Base-by-base conservation (phyloP, 805 yeast genomes). In the Lachancea meyersii region DNA sequence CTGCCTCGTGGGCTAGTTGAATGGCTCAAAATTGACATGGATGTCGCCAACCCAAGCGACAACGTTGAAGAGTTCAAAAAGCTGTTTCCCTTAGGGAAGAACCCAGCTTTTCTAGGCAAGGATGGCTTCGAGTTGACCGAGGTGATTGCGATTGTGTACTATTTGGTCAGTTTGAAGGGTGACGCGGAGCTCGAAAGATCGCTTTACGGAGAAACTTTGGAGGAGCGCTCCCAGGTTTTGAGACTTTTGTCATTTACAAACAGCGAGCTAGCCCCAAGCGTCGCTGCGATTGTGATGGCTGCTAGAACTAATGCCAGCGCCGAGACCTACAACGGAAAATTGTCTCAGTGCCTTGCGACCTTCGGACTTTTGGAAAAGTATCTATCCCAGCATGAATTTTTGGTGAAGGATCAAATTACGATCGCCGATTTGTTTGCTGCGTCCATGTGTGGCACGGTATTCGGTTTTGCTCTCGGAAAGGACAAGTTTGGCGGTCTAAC, bases 221-320 rank as follows among this genome's bases (percentile, higher is more conserved):
- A 69, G 52, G 86, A 84, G 57, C 72, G 77, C 60, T 86, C 65
- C 46, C 59, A 61, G 48, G 71, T 88, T 57, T 63, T 86, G 55
- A 80, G 71, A 69, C 87, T 95, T 93, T 54, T 79, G 61, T 84
- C 95, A 6, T 71, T 83, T 52, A 68, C 79, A 62, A 86, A 83
- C 75, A 40, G 35, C 10, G 44, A 41, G 35, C 34, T 41, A 35
- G 28, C 44, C 40, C 26, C 33, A 35, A 41, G 44, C 40, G 16
- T 32, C 24, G 34, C 35, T 24, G 44, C 40, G 35, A 34, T 41
- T 10, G 30, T 41, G 31, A 35, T 33, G 19, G 44, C 44, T 24
- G 44, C 40, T 24, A 41, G 30, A 37, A 26, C 40, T 26, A 41
- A 35, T 35, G 44, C 44, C 20, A 27, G 34, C n/a, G 31, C 21